Conservation (phyloP, 2,329 filamentous ascomycete species). For the Elsinoe ampelina region DNA sequence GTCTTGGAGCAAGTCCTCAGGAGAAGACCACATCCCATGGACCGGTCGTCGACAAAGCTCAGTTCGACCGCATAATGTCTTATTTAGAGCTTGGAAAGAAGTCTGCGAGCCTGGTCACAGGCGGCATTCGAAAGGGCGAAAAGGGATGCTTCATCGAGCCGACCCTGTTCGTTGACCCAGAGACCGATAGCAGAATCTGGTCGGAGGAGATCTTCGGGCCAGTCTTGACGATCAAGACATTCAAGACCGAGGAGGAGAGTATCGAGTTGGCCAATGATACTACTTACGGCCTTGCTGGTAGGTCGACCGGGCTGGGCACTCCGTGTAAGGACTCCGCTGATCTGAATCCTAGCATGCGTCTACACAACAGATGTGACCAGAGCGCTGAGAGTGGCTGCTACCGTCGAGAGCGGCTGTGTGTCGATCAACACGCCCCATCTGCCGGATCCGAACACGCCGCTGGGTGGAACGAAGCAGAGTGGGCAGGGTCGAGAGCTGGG, state of each 20-base stretch:
- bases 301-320: not conserved
- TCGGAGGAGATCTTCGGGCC: slow-evolving; percentile 25
- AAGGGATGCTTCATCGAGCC: slow-evolving; percentile 40
- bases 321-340: not conserved
- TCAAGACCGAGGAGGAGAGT: slow-evolving; percentile 29
- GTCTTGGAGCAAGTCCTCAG: slow-evolving; percentile 19
- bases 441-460: slow-evolving; percentile 36
- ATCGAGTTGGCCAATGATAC: slow-evolving; percentile 31
- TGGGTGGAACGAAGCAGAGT: slow-evolving; percentile 44
- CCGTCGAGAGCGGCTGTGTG: slow-evolving; percentile 20
- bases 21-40: slow-evolving; percentile 14
- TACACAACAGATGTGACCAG: slow-evolving; percentile 33
- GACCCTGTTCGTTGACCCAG: slow-evolving; percentile 37
- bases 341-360: slow-evolving; percentile 22
- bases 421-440: slow-evolving; percentile 27
- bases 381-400: slow-evolving; percentile 18
- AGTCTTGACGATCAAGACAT: slow-evolving; percentile 19
- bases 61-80: slow-evolving; percentile 24
- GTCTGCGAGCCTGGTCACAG: slow-evolving; percentile 20
- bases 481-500: slow-evolving; percentile 43
- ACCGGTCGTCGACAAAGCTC: slow-evolving; percentile 18
- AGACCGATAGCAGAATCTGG: slow-evolving; percentile 26
- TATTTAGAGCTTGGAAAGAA: slow-evolving; percentile 23
- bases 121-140: slow-evolving; percentile 19
- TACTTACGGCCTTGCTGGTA: slow-evolving; percentile 29